phyloP scores from a whole-genome alignment of 345 rosid genomes.

The Geranium rotundifolium region DNA sequence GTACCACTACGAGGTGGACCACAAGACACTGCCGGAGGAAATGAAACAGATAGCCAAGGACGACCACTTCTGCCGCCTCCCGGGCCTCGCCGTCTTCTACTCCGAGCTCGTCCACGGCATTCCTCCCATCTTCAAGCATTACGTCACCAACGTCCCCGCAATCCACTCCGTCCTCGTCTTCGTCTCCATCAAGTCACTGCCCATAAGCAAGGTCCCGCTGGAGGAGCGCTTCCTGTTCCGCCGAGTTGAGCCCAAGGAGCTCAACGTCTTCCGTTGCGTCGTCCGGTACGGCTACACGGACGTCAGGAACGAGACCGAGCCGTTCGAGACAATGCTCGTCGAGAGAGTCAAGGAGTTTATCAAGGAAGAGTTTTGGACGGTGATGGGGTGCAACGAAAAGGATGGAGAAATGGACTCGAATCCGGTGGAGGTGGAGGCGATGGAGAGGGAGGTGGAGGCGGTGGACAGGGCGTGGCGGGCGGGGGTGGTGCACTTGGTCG shows the following conservation, averaged over 20 bases:
- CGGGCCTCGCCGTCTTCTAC: constrained; percentile 20
- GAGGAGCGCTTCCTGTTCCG: constrained; percentile 22
- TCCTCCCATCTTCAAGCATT: constrained; percentile 19
- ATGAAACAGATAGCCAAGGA: not conserved
- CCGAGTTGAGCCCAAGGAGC: constrained; percentile 7
- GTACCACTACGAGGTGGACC: constrained; percentile 17
- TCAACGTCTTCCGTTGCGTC: constrained; percentile 17
- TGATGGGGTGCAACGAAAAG: no score
- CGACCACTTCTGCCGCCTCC: constrained; percentile 2
- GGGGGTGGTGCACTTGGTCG: constrained; percentile 38
- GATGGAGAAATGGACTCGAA: not conserved
- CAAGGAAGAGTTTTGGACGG: not conserved
- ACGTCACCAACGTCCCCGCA: constrained; percentile 9
- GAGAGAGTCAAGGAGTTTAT: constrained; percentile 13
- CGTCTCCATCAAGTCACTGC: constrained; percentile 19
- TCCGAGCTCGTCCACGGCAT: constrained; percentile 25
- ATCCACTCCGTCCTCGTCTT: constrained; percentile 23
- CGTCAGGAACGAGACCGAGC: constrained; percentile 10
- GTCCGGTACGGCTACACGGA: constrained; percentile 26
- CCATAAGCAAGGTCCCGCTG: constrained; percentile 11
- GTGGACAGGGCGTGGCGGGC: constrained; percentile 28
- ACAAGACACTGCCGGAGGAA: constrained; percentile 4
- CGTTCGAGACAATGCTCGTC: constrained; percentile 14
- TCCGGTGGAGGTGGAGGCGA: constrained; percentile 6
- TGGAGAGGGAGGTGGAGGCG: constrained; percentile 17